phyloP scores from a whole-genome alignment of 2,329 filamentous ascomycete genomes.

The Botryotinia calthae region DNA sequence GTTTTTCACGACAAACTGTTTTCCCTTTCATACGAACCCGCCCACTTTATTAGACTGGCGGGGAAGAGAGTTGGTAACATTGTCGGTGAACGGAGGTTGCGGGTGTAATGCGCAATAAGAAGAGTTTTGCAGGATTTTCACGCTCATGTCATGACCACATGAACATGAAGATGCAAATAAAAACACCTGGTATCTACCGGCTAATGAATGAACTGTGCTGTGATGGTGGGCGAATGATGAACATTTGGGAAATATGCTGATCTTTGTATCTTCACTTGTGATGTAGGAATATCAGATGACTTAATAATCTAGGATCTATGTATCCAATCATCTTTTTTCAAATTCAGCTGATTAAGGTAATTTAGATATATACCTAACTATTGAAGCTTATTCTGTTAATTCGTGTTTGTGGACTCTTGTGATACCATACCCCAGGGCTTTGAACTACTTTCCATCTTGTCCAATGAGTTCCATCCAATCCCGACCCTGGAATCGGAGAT shows the following conservation, averaged over 20 bases:
- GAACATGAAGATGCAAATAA: background rate
- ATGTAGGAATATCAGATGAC: slow-evolving; percentile 11
- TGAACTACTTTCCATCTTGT: background rate
- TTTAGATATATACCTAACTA: background rate
- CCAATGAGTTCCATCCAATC: background rate
- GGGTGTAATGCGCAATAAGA: slow-evolving; percentile 1
- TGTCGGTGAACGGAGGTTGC: slow-evolving; percentile 18
- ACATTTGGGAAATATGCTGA: background rate
- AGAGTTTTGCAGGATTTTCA: slow-evolving; percentile 10
- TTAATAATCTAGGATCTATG: slow-evolving; percentile 9
- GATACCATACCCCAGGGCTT: background rate
- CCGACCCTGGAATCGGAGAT: slow-evolving; percentile 5
- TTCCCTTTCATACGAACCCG: background rate
- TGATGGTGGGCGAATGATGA: slow-evolving; percentile 9
- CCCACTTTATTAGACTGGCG: slow-evolving; percentile 19
- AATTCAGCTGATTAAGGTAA: background rate
- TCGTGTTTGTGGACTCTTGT: slow-evolving; percentile 12
- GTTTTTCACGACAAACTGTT: slow-evolving; percentile 18
- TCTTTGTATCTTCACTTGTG: slow-evolving; percentile 4
- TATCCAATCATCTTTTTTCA: background rate
- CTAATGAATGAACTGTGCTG: slow-evolving; percentile 3
- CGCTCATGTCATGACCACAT: slow-evolving; percentile 12
- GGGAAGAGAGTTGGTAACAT: background rate
- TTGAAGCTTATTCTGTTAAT: background rate
- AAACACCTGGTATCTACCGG: background rate